Conservation (phyloP, 495 filamentous ascomycete species). For the Glutinoglossum americanum region DNA sequence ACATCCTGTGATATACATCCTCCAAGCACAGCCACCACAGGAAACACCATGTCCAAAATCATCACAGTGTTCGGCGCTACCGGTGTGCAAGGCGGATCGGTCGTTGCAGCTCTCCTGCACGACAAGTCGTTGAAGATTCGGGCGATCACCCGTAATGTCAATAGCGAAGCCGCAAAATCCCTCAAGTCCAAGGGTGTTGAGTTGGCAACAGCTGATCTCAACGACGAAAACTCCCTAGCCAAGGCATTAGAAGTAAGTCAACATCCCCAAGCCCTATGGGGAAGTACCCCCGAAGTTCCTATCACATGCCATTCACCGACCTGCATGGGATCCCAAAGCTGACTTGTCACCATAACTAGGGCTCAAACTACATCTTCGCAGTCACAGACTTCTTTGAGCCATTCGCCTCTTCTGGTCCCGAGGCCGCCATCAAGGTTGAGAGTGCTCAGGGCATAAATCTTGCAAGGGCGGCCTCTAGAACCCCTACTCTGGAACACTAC, state of each 20-base stretch:
- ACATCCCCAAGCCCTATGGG: not conserved
- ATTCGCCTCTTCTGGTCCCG: not conserved
- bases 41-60: slow-evolving; percentile 10
- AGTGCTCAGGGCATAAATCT: slow-evolving; percentile 21
- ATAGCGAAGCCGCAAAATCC: slow-evolving; percentile 16
- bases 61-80: slow-evolving; percentile 26
- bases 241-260: not conserved
- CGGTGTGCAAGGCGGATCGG: slow-evolving; percentile 23
- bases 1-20: not conserved
- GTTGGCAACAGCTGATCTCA: slow-evolving; percentile 8
- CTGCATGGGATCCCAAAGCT: not conserved
- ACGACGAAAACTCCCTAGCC: not conserved
- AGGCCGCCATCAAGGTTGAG: slow-evolving; percentile 8
- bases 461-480: slow-evolving; percentile 20
- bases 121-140: slow-evolving; percentile 17
- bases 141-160: slow-evolving; percentile 22
- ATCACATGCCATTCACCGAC: no score
- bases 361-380: slow-evolving; percentile 6
- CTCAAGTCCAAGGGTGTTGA: slow-evolving; percentile 19
- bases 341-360: not conserved
- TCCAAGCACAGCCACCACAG: not conserved
- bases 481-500: slow-evolving; percentile 21
- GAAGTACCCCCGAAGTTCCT: not conserved
- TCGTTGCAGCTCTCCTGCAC: slow-evolving; percentile 17
- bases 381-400: slow-evolving; percentile 6